These are phyloP conservation scores for Coemansia sp. DNA, from an alignment of 192 early-diverging fungal species.

Conservation along the genomic window DNA sequence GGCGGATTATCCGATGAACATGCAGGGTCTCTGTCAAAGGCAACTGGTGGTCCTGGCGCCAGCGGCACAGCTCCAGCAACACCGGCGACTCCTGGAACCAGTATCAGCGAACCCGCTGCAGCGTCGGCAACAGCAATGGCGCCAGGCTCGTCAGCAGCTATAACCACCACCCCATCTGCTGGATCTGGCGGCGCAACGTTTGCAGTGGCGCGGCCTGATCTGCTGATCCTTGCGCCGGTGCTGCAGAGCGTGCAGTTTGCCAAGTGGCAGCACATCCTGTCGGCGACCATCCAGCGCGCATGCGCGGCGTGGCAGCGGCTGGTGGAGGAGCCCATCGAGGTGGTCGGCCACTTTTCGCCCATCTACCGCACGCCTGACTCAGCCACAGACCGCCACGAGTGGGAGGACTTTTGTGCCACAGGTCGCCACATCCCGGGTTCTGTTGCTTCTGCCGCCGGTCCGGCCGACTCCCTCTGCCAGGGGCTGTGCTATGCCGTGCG, in stretches of 20 bases:
- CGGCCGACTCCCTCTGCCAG: not conserved
- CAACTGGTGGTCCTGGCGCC: not conserved
- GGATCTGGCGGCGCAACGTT: not conserved
- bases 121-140: not conserved
- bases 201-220: constrained; percentile 23
- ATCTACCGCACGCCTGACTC: constrained; percentile 16
- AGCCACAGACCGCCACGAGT: not conserved
- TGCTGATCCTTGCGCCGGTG: constrained; percentile 40
- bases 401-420: constrained; percentile 3
- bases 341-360: constrained; percentile 40
- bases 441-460: not conserved
- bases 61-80: not conserved
- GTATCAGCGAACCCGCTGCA: constrained; percentile 3
- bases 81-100: not conserved
- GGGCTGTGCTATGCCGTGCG: constrained; percentile 33
- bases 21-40: not conserved
- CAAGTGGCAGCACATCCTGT: constrained; percentile 42
- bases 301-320: constrained; percentile 45
- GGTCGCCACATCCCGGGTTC: not conserved
- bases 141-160: not conserved
- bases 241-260: constrained; percentile 48
- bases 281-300: constrained; percentile 24
- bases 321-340: constrained; percentile 50
- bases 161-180: not conserved
- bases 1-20: not conserved